Percentiles rank a stretch among this genome's conserved stretches.
Conservation (phyloP, 179 eudicot species). For the Silene coronaria region DNA sequence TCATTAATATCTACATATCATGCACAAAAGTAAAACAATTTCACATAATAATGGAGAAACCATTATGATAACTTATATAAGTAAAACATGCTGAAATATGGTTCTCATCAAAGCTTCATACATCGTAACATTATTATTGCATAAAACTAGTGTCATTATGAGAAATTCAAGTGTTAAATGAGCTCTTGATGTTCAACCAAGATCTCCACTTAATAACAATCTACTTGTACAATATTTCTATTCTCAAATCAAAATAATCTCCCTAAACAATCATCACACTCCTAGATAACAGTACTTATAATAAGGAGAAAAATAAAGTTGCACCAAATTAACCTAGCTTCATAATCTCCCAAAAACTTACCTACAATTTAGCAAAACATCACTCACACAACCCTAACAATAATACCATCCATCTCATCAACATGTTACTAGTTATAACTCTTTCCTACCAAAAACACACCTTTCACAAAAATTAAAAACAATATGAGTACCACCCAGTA, state of each 20-base stretch:
- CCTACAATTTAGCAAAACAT: conserved; percentile 16
- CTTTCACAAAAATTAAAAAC: neutral
- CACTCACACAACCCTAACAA: conserved; percentile 6
- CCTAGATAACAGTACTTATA: neutral
- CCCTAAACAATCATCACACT: conserved; percentile 8
- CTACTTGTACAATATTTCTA: neutral
- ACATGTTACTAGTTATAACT: neutral
- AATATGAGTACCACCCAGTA: neutral
- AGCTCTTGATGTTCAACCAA: too few relatives aligned
- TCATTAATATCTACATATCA: too few relatives aligned
- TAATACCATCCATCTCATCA: neutral
- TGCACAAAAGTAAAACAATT: too few relatives aligned
- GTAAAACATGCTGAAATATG: too few relatives aligned
- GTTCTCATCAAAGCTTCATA: too few relatives aligned
- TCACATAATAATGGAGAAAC: too few relatives aligned
- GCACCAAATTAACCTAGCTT: conserved; percentile 16
- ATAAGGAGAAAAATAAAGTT: neutral
- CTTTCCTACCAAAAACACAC: neutral
- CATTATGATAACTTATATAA: too few relatives aligned
- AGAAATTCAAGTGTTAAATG: too few relatives aligned
- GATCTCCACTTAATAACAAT: too few relatives aligned
- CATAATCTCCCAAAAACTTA: conserved; percentile 21
- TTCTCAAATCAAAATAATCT: conserved; percentile 19
- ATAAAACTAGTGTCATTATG: too few relatives aligned
- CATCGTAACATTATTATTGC: neutral